Percentiles rank a stretch among this genome's conserved stretches.
These are phyloP conservation scores for Prunus yedoensis DNA, from an alignment of 331 rosid species.

Conservation along the genomic window DNA sequence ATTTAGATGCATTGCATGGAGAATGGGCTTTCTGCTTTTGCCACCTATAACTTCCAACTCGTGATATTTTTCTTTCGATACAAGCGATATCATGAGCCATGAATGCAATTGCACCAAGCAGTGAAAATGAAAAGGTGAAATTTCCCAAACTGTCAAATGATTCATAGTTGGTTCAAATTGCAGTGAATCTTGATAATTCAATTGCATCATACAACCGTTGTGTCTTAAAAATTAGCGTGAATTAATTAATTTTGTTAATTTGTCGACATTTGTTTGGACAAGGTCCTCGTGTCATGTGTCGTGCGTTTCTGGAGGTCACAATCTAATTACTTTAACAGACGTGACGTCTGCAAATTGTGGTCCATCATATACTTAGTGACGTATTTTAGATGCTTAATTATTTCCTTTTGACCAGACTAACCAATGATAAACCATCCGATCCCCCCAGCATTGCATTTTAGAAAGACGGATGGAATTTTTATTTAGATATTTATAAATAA, in stretches of 20 bases:
- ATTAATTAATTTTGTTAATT: background rate
- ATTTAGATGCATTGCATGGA: constrained; percentile 8
- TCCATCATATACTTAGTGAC: background rate
- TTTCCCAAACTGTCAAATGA: too few species aligned
- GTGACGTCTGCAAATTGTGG: background rate
- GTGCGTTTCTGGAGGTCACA: background rate
- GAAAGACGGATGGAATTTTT: too few species aligned
- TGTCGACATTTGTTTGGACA: background rate
- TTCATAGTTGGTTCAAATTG: too few species aligned
- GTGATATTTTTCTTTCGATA: too few species aligned
- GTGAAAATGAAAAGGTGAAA: too few species aligned
- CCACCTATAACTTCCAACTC: background rate
- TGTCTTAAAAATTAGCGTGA: too few species aligned
- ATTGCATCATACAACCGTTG: too few species aligned
- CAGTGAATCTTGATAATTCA: too few species aligned
- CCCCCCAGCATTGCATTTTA: too few species aligned
- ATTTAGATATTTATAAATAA: too few species aligned
- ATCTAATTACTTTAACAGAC: background rate
- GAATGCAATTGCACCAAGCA: too few species aligned
- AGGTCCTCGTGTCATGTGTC: background rate
- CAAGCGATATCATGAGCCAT: too few species aligned
- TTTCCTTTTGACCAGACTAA: background rate
- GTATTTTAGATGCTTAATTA: background rate
- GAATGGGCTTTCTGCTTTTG: background rate
- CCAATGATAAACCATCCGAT: background rate